Evolutionary conservation across 106 monocot species (phyloP).

Genomic region (Dendrobium officinale): DNA sequence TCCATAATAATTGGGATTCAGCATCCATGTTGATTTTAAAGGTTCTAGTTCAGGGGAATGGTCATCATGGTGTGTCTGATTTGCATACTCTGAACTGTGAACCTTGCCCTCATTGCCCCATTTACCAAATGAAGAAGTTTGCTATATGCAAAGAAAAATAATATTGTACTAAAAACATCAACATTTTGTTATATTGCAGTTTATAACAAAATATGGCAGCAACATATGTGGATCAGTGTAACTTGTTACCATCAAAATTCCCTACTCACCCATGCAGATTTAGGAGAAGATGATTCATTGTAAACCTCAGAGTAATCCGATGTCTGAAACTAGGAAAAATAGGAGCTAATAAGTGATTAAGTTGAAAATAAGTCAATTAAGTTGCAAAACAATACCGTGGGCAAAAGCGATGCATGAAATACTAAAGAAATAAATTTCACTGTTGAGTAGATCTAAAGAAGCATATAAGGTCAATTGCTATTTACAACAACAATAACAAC

Average conservation of each 20-base stretch:
- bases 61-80: conserved; percentile 10
- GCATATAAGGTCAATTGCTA: not conserved
- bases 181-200: not conserved
- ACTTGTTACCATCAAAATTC: not conserved
- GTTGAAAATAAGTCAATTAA: not conserved
- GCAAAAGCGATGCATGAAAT: not conserved
- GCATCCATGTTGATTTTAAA: conserved; percentile 17
- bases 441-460: not conserved
- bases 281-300: not conserved
- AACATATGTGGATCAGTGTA: not conserved
- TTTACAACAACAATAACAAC: too few relatives aligned
- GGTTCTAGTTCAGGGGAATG: conserved; percentile 17
- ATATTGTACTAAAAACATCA: not conserved
- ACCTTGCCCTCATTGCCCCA: not conserved
- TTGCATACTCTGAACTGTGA: not conserved
- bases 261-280: conserved; percentile 3
- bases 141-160: conserved; percentile 6
- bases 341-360: not conserved
- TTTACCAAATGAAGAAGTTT: conserved; percentile 1
- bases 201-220: not conserved
- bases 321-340: not conserved
- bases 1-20: conserved; percentile 13
- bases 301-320: not conserved
- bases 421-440: not conserved
- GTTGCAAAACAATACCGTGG: not conserved